A percentile compares a stretch with the other conserved stretches of the same genome.
Conservation (phyloP, 306 rosid species). For the Acacia crassicarpa region DNA sequence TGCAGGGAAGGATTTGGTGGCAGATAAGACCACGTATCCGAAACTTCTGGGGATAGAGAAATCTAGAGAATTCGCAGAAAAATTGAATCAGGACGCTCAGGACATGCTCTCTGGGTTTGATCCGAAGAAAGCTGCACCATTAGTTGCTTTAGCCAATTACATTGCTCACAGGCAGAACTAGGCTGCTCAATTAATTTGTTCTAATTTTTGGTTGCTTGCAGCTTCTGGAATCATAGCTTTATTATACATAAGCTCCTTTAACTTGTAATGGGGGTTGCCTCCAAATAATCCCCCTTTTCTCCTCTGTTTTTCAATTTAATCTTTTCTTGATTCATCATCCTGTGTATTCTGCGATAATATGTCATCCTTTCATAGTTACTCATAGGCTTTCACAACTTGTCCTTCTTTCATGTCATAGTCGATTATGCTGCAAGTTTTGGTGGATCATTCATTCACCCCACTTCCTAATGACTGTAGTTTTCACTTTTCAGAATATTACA, state of each 20-base stretch:
- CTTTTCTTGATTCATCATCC: neutral
- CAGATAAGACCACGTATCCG: constrained; percentile 86
- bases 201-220: constrained; percentile 3
- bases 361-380: neutral
- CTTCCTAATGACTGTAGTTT: neutral
- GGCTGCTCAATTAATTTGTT: constrained; percentile 7
- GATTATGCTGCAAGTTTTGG: neutral
- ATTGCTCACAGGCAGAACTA: constrained; percentile 73
- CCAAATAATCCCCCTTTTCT: neutral
- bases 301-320: neutral
- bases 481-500: neutral
- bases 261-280: constrained; percentile 8
- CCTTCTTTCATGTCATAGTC: too few relatives aligned
- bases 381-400: neutral
- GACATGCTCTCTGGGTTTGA: constrained; percentile 65
- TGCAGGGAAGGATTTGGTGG: constrained; percentile 81
- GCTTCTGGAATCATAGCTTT: neutral
- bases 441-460: neutral
- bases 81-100: constrained; percentile 64
- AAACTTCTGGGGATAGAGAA: constrained; percentile 76
- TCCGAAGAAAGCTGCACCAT: constrained; percentile 63
- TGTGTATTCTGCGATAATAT: constrained; percentile 18
- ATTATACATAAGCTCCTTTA: neutral
- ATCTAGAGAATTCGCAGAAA: constrained; percentile 65
- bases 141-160: constrained; percentile 73